Conservation (phyloP, 2,329 filamentous ascomycete species). For the Fusarium transvaalense region DNA sequence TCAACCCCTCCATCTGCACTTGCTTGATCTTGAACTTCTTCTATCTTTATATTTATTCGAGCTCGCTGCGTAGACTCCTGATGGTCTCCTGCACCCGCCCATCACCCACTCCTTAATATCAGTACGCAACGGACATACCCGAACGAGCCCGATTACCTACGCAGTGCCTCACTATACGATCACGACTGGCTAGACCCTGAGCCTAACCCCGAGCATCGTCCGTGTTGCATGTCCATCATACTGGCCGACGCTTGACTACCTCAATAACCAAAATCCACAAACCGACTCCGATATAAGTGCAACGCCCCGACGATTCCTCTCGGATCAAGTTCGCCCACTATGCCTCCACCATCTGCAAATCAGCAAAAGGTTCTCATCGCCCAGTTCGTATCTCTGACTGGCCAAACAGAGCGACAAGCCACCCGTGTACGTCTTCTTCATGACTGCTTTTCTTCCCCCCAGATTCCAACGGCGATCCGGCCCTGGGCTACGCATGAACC, state of each 20-base stretch:
- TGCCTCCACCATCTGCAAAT: conserved; percentile 55
- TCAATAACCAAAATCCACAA: not conserved
- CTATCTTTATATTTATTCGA: conserved; percentile 13
- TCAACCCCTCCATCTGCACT: conserved; percentile 47
- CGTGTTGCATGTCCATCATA: conserved; percentile 10
- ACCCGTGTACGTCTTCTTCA: conserved; percentile 56
- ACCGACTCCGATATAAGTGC: conserved; percentile 3
- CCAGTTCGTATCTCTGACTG: conserved; percentile 60
- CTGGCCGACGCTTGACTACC: not conserved
- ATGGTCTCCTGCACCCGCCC: not conserved
- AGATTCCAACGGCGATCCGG: conserved; percentile 13
- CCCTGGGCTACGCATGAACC: conserved; percentile 7
- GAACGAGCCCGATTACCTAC: not conserved
- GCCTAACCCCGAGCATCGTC: conserved; percentile 6
- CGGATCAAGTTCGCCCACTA: conserved; percentile 36
- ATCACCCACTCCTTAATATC: not conserved
- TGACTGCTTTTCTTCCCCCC: conserved; percentile 1
- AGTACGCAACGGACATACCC: not conserved
- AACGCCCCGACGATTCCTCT: not conserved
- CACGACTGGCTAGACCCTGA: conserved; percentile 10
- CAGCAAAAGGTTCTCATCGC: conserved; percentile 57
- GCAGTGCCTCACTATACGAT: conserved; percentile 1
- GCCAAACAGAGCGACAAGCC: conserved; percentile 59
- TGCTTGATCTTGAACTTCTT: conserved; percentile 18
- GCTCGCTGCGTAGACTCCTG: conserved; percentile 10